Percentiles rank a stretch among this genome's conserved stretches.
These are phyloP conservation scores for Colletotrichum godetiae DNA, from an alignment of 2,329 filamentous ascomycete genomes.

Conservation along the genomic window DNA sequence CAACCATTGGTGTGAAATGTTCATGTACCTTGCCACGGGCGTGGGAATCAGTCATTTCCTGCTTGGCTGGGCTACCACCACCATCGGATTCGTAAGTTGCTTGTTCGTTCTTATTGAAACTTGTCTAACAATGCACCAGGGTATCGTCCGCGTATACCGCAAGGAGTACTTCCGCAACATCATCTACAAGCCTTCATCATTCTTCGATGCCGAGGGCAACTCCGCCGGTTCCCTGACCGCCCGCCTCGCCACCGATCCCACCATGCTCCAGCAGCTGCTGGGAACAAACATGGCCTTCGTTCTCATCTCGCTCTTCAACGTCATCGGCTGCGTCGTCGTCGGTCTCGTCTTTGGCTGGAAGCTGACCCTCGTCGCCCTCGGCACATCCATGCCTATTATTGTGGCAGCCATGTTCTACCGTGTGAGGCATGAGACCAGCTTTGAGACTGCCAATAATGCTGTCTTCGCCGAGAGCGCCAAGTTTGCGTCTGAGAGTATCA, in stretches of 20 bases:
- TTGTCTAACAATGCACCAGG: background rate
- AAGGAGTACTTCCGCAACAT: constrained; percentile 49
- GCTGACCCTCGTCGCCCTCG: constrained; percentile 48
- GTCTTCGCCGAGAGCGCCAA: constrained; percentile 34
- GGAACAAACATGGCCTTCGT: constrained; percentile 37
- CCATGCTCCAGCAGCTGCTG: constrained; percentile 35
- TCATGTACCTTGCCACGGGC: constrained; percentile 36
- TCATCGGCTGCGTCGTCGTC: constrained; percentile 38
- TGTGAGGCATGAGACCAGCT: constrained; percentile 31
- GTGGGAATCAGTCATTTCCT: constrained; percentile 40
- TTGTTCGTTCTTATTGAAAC: background rate
- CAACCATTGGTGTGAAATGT: constrained; percentile 51
- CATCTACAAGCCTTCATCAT: constrained; percentile 42
- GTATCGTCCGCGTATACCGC: constrained; percentile 34
- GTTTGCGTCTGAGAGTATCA: constrained; percentile 35
- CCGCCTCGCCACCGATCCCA: constrained; percentile 39
- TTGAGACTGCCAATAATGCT: constrained; percentile 27
- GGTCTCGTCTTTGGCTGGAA: constrained; percentile 53
- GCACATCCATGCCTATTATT: constrained; percentile 37
- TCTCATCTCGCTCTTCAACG: constrained; percentile 34
- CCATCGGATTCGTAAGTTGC: constrained; percentile 44
- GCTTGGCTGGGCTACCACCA: constrained; percentile 44
- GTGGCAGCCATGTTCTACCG: constrained; percentile 34
- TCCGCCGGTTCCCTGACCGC: constrained; percentile 40
- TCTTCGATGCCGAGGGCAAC: constrained; percentile 41